Percentiles rank a stretch among this genome's conserved stretches.
These are phyloP conservation scores for Rubia balearica DNA, from an alignment of 305 asterid genomes.

Conservation along the genomic window DNA sequence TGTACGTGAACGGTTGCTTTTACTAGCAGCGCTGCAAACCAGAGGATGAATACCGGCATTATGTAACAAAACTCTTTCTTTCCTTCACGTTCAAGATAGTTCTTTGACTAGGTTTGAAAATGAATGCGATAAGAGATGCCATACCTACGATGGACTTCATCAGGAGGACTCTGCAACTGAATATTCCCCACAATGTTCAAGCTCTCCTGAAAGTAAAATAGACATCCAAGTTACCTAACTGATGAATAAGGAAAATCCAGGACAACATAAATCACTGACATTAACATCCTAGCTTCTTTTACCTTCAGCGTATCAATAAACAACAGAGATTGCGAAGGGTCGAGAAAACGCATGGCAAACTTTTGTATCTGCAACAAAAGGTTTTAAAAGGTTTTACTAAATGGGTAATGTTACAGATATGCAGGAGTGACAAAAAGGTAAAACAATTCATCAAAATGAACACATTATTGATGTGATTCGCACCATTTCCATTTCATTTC, in stretches of 20 bases:
- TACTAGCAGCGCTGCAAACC: constrained; percentile 13
- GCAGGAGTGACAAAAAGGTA: neutral
- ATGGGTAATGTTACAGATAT: neutral
- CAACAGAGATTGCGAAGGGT: constrained; percentile 14
- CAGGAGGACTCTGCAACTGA: constrained; percentile 1
- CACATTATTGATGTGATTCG: too few species aligned
- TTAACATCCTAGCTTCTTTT: neutral
- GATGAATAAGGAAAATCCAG: neutral
- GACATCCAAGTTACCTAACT: neutral
- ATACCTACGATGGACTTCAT: constrained; percentile 13
- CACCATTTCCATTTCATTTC: neutral
- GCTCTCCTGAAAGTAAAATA: constrained; percentile 8
- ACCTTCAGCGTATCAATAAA: constrained; percentile 14
- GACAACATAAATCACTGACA: neutral
- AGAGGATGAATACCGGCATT: neutral
- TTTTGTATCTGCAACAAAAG: constrained; percentile 20
- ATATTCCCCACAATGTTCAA: neutral
- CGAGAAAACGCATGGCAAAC: constrained; percentile 19
- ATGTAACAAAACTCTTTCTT: neutral
- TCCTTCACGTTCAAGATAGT: neutral
- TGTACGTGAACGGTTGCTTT: neutral
- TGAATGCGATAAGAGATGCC: neutral
- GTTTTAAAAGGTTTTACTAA: neutral
- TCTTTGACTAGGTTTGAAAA: neutral
- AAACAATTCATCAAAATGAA: neutral